phyloP scores from a whole-genome alignment of 306 rosid species.

The Prunus mongolica region DNA sequence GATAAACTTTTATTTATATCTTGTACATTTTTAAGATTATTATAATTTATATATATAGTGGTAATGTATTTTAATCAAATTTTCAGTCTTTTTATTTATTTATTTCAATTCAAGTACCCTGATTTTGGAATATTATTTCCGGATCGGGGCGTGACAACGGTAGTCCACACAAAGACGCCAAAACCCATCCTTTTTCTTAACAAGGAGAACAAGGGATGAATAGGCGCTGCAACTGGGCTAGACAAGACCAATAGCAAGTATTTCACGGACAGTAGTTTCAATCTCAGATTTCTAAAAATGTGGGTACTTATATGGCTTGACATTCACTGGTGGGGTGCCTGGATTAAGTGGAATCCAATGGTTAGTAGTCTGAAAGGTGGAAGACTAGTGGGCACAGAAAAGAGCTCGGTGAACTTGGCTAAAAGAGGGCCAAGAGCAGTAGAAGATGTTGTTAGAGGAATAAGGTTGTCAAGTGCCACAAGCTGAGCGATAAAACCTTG shows the following conservation, averaged over 20 bases:
- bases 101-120: no score
- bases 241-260: background rate
- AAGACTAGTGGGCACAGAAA: background rate
- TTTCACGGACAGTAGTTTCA: background rate
- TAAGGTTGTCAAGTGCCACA: no score
- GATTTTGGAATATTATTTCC: no score
- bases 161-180: background rate
- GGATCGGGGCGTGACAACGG: no score
- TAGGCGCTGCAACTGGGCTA: accelerated
- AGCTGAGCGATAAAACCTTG: no score
- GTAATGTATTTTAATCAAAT: no score
- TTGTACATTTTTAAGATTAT: no score
- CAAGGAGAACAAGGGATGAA: background rate
- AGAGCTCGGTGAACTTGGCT: background rate
- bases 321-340: background rate
- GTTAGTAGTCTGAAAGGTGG: background rate
- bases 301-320: background rate
- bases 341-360: background rate
- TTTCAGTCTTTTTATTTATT: no score
- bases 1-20: no score
- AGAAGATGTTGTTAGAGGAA: no score
- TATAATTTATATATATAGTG: no score
- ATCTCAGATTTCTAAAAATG: background rate
- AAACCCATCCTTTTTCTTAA: background rate
- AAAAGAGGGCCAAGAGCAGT: no score